These are phyloP conservation scores for Botrytis porri DNA, from an alignment of 2,329 filamentous ascomycete genomes.

Conservation along the genomic window DNA sequence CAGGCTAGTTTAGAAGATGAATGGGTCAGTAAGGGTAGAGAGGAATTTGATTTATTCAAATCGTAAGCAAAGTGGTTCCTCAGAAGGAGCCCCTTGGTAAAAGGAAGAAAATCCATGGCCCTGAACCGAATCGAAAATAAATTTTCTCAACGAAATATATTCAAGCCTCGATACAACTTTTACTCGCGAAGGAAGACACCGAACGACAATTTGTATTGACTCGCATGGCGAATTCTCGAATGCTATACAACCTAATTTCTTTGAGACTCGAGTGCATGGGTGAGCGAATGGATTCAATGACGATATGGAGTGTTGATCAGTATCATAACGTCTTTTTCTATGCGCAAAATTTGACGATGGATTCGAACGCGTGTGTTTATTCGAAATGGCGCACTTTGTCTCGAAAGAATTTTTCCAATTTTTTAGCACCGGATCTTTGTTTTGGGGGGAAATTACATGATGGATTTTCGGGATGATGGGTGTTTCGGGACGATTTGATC, in stretches of 20 bases:
- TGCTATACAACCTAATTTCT: no score
- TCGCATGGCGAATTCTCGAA: neutral
- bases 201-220: neutral
- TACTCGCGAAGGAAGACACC: neutral
- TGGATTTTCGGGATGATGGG: neutral
- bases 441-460: neutral
- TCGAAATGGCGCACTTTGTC: neutral
- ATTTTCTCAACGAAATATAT: neutral
- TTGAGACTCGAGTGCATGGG: neutral
- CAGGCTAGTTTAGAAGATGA: constrained; percentile 1
- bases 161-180: neutral
- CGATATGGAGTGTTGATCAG: neutral
- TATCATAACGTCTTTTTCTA: neutral
- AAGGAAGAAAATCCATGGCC: neutral
- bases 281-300: neutral
- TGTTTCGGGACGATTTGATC: neutral
- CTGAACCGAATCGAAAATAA: neutral
- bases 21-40: constrained; percentile 7
- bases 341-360: neutral
- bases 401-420: neutral
- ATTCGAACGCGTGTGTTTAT: neutral
- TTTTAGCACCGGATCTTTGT: neutral
- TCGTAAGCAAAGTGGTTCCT: neutral
- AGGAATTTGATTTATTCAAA: constrained; percentile 31
- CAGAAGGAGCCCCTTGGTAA: neutral